A percentile compares a stretch with the other conserved stretches of the same genome.
Conservation (phyloP, 2,329 filamentous ascomycete species). For the Scedosporium dehoogii region DNA sequence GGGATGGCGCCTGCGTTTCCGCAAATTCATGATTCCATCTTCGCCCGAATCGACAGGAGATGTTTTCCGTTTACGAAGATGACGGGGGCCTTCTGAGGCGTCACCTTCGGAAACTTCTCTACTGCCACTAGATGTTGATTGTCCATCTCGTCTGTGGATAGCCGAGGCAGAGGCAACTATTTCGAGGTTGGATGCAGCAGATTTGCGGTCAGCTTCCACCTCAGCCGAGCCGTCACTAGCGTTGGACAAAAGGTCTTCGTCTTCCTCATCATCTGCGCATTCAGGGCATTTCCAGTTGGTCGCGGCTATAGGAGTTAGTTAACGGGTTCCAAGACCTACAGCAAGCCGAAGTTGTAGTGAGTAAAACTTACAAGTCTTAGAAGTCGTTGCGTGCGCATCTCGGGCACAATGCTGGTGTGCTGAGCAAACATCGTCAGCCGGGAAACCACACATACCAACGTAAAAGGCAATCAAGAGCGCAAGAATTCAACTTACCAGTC, state of each 20-base stretch:
- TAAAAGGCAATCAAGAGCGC: conserved; percentile 3
- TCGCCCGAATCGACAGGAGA: conserved; percentile 54
- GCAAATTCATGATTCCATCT: conserved; percentile 39
- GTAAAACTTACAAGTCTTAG: neutral
- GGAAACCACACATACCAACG: neutral
- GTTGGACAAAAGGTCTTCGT: neutral
- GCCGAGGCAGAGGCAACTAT: neutral
- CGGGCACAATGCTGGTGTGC: conserved; percentile 87
- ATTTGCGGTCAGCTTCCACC: neutral
- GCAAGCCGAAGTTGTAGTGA: conserved; percentile 18
- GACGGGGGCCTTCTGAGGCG: conserved; percentile 64
- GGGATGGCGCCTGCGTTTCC: conserved; percentile 43
- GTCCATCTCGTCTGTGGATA: neutral
- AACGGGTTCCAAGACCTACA: conserved; percentile 11
- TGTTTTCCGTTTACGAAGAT: conserved; percentile 75
- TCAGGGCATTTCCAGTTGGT: conserved; percentile 42
- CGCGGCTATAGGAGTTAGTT: neutral
- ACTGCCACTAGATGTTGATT: neutral
- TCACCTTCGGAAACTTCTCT: conserved; percentile 61
- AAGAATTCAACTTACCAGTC: conserved; percentile 55
- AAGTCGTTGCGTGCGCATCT: conserved; percentile 33
- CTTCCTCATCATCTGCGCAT: conserved; percentile 24
- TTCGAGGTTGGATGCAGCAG: neutral
- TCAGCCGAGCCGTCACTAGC: neutral
- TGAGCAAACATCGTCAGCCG: conserved; percentile 29